Evolutionary conservation across 495 filamentous ascomycete species (phyloP).

Genomic region (Hypoxylon trugodes): DNA sequence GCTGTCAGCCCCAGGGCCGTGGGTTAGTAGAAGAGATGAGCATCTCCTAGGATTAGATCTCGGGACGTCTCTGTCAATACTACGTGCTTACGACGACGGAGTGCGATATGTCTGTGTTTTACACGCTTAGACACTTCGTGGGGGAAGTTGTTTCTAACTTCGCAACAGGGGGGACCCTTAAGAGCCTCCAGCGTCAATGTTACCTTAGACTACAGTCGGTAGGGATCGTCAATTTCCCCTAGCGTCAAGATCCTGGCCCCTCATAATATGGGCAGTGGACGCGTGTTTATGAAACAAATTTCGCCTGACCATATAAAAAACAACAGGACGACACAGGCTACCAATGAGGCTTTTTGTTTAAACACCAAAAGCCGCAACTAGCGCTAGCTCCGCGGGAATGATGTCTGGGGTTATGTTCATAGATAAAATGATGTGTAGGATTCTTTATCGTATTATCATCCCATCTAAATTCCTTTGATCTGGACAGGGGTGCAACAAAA

Average conservation of each 20-base stretch:
- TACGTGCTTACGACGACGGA: constrained; percentile 26
- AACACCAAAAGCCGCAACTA: not conserved
- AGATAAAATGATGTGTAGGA: not conserved
- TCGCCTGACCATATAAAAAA: constrained; percentile 14
- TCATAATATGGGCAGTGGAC: constrained; percentile 2
- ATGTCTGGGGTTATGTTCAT: not conserved
- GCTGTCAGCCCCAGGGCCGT: not conserved
- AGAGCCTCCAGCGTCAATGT: constrained; percentile 36
- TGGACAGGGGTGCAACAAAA: not conserved
- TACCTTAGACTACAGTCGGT: constrained; percentile 5
- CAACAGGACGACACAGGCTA: not conserved
- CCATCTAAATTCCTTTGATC: not conserved
- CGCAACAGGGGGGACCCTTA: constrained; percentile 6
- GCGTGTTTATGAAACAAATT: constrained; percentile 31
- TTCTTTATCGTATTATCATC: not conserved
- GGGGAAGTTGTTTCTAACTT: constrained; percentile 25
- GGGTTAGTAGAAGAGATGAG: not conserved
- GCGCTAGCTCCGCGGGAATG: not conserved
- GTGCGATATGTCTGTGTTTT: not conserved
- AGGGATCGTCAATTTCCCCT: constrained; percentile 18
- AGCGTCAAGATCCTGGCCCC: constrained; percentile 7
- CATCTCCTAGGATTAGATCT: not conserved
- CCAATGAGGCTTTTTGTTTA: not conserved
- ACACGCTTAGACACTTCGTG: constrained; percentile 31
- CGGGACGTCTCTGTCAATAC: constrained; percentile 5